phyloP scores from a whole-genome alignment of 495 filamentous ascomycete genomes.

The Neurospora cerealis region DNA sequence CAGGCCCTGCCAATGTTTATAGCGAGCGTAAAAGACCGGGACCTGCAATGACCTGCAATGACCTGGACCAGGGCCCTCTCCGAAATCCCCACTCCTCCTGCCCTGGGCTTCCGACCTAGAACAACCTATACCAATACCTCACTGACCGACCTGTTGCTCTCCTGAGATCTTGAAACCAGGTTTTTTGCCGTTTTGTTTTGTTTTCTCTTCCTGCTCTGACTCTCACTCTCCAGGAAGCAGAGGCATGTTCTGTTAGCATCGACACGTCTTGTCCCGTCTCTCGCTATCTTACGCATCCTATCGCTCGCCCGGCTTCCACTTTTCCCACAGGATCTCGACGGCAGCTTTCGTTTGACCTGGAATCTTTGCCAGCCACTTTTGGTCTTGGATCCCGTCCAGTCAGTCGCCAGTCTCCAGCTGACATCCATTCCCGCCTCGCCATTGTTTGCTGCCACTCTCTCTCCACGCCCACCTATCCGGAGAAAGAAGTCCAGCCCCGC shows the following conservation, averaged over 20 bases:
- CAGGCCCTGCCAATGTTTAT: background rate
- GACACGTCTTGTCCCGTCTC: background rate
- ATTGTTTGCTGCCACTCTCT: background rate
- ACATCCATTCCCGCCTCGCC: background rate
- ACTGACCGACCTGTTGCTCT: conserved; percentile 4
- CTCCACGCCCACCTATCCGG: background rate
- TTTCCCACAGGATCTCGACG: background rate
- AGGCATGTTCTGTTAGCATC: background rate
- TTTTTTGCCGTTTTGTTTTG: conserved; percentile 12
- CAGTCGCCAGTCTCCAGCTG: background rate
- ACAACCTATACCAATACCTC: background rate
- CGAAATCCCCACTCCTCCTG: background rate
- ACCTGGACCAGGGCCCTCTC: background rate
- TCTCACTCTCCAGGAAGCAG: conserved; percentile 2
- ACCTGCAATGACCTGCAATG: background rate
- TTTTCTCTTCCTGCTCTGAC: conserved; percentile 5
- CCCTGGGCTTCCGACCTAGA: background rate
- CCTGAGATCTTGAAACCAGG: conserved; percentile 17
- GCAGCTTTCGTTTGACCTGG: background rate
- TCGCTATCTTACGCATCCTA: background rate
- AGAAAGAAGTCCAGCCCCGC: background rate
- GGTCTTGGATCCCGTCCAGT: background rate
- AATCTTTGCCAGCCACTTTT: background rate
- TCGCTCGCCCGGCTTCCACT: background rate
- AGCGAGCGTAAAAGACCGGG: background rate